Conservation (phyloP, 768 basidiomycete genomes). For the Scleroderma bovista region DNA sequence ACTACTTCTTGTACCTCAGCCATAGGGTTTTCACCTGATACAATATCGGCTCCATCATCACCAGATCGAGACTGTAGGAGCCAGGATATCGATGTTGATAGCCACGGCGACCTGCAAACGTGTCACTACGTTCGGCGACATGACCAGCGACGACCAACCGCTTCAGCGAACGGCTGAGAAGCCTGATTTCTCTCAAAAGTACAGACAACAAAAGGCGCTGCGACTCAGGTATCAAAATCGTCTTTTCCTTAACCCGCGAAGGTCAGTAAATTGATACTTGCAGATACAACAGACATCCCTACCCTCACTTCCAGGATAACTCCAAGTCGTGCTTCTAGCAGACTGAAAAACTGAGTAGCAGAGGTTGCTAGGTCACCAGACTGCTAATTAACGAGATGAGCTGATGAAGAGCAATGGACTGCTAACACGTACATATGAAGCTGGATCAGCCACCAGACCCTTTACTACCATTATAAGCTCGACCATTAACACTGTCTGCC, state of each 20-base stretch:
- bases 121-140: slow-evolving; percentile 23
- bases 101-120: slow-evolving; percentile 24
- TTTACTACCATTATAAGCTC: slow-evolving; percentile 57
- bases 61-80: slow-evolving; percentile 16
- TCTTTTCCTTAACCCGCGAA: slow-evolving; percentile 44
- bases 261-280: neutral
- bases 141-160: slow-evolving; percentile 37
- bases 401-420: neutral
- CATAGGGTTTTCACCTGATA: slow-evolving; percentile 34
- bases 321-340: slow-evolving; percentile 53
- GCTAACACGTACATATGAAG: slow-evolving; percentile 28
- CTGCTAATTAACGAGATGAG: neutral
- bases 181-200: slow-evolving; percentile 59
- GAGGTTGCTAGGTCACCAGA: neutral
- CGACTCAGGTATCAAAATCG: slow-evolving; percentile 43
- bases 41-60: slow-evolving; percentile 25
- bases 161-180: slow-evolving; percentile 59
- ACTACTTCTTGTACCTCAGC: slow-evolving; percentile 39
- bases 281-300: slow-evolving; percentile 1
- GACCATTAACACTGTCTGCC: slow-evolving; percentile 55
- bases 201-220: slow-evolving; percentile 56
- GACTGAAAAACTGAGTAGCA: slow-evolving; percentile 35
- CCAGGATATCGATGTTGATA: slow-evolving; percentile 27
- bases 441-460: slow-evolving; percentile 39
- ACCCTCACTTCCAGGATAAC: slow-evolving; percentile 58